phyloP scores from a whole-genome alignment of 371 early-diverging fungal genomes.

The Synchytrium microbalum region DNA sequence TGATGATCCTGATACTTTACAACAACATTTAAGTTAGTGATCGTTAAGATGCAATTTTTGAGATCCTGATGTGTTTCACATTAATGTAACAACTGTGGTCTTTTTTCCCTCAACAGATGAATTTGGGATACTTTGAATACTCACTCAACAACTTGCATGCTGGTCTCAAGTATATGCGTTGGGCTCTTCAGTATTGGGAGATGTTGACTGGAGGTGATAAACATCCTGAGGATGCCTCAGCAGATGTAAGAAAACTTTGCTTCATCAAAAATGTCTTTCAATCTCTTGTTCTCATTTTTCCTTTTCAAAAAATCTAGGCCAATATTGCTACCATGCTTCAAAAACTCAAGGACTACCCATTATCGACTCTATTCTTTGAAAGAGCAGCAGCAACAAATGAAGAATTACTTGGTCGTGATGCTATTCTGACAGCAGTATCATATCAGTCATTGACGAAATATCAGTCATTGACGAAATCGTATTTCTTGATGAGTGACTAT shows the following conservation, averaged over 20 bases:
- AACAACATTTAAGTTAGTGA: conserved; percentile 77
- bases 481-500: conserved; percentile 68
- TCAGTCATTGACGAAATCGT: conserved; percentile 70
- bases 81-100: no score
- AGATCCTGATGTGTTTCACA: no score
- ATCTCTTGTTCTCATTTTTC: conserved; percentile 8
- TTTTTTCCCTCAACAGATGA: no score
- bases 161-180: conserved; percentile 70
- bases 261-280: no score
- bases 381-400: conserved; percentile 64
- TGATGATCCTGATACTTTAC: conserved; percentile 81
- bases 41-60: no score
- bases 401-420: conserved; percentile 60
- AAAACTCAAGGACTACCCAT: conserved; percentile 55
- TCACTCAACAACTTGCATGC: conserved; percentile 63
- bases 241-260: conserved; percentile 54
- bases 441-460: no score
- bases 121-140: conserved; percentile 82
- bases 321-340: conserved; percentile 83
- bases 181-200: conserved; percentile 76
- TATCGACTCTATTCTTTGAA: conserved; percentile 63
- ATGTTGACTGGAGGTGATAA: conserved; percentile 58
- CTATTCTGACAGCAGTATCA: conserved; percentile 57
- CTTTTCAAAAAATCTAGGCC: conserved; percentile 36
- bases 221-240: conserved; percentile 81